Conservation (phyloP, 2,329 filamentous ascomycete species). For the Neurospora sp. region DNA sequence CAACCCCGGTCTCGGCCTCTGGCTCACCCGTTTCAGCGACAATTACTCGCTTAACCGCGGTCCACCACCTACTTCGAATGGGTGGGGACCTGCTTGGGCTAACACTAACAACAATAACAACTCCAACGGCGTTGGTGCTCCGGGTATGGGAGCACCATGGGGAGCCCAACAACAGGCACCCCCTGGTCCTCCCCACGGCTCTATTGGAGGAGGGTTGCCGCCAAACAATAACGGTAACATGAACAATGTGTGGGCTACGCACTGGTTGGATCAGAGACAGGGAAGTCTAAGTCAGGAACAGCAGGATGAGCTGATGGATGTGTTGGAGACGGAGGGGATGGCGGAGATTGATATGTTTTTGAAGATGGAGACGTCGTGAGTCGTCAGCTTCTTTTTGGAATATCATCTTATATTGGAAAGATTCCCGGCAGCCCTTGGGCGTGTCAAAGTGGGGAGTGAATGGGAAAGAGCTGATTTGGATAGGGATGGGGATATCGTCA, state of each 20-base stretch:
- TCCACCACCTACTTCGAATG: background rate
- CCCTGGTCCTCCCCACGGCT: background rate
- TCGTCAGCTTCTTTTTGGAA: conserved; percentile 1
- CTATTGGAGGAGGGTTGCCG: conserved; percentile 1
- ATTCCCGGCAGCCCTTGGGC: no score
- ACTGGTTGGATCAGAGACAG: conserved; percentile 37
- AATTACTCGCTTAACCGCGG: background rate
- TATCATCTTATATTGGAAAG: no score
- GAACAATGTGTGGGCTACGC: background rate
- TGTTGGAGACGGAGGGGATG: conserved; percentile 61
- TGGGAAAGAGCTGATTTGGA: no score
- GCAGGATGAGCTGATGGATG: conserved; percentile 73
- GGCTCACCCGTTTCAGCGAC: conserved; percentile 6
- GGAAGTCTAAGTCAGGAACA: conserved; percentile 71
- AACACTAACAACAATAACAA: background rate
- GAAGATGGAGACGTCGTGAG: conserved; percentile 29
- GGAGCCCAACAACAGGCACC: background rate
- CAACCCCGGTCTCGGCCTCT: conserved; percentile 17
- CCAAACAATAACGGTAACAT: background rate
- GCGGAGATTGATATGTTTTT: conserved; percentile 53
- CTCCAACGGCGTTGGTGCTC: background rate
- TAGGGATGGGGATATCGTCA: no score
- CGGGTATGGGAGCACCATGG: conserved; percentile 6
- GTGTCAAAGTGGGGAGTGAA: no score
- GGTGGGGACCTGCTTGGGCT: background rate